Conservation (phyloP, 176 grass and related monocot species). For the Echinochloa phyllopogon region DNA sequence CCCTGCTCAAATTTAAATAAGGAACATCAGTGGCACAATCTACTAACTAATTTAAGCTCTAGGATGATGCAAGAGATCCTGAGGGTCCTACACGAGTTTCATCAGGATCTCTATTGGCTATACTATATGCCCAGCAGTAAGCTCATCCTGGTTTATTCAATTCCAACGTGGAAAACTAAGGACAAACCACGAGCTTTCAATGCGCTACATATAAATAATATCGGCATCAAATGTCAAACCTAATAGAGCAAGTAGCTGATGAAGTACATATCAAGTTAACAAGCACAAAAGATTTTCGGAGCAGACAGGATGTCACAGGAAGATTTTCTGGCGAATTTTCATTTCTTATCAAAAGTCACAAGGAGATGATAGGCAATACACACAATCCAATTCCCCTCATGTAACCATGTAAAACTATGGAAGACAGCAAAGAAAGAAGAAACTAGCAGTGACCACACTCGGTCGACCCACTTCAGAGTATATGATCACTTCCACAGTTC, state of each 20-base stretch:
- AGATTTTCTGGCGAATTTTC: constrained; percentile 3
- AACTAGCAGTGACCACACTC: constrained; percentile 21
- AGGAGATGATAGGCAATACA: constrained; percentile 53
- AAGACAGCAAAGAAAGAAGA: background rate
- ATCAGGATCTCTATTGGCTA: constrained; percentile 18
- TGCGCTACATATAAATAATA: constrained; percentile 20
- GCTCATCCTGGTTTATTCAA: constrained; percentile 23
- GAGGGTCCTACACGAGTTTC: constrained; percentile 29
- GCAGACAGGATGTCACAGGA: constrained; percentile 23
- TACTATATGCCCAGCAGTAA: constrained; percentile 26
- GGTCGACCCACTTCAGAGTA: constrained; percentile 25
- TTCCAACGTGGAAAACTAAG: constrained; percentile 35
- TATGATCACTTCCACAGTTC: constrained; percentile 49
- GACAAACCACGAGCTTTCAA: constrained; percentile 36
- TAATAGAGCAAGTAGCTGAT: constrained; percentile 3
- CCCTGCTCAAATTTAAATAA: background rate
- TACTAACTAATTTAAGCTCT: constrained; percentile 19
- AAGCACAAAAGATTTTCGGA: background rate
- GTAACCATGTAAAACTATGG: constrained; percentile 22
- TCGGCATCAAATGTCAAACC: constrained; percentile 42
- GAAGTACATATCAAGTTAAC: constrained; percentile 29
- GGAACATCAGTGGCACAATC: constrained; percentile 18
- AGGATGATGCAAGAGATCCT: constrained; percentile 32
- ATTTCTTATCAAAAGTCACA: constrained; percentile 35
- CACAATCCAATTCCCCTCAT: constrained; percentile 51